phyloP scores from a whole-genome alignment of 441 rosid species.

The Dalechampia spathulata region DNA sequence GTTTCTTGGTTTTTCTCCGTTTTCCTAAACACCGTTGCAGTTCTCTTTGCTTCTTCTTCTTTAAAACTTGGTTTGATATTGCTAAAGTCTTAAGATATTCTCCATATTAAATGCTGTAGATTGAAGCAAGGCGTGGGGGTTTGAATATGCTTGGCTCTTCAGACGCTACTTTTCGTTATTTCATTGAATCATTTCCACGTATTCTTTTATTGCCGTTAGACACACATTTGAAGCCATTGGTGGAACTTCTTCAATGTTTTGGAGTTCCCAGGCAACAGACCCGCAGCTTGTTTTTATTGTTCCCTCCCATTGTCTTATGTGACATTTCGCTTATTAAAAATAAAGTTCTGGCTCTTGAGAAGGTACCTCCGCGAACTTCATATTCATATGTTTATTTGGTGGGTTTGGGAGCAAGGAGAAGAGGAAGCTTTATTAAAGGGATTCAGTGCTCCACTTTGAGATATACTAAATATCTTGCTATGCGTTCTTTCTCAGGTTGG shows the following conservation, averaged over 20 bases:
- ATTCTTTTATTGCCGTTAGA: constrained; percentile 58
- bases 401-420: not conserved
- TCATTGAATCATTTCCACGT: constrained; percentile 81
- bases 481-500: constrained; percentile 35
- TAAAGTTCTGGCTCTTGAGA: constrained; percentile 36
- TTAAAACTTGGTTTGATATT: too few species aligned
- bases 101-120: constrained; percentile 30
- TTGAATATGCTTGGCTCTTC: constrained; percentile 51
- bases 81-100: constrained; percentile 5
- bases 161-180: constrained; percentile 49
- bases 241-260: constrained; percentile 42
- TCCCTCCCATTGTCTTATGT: constrained; percentile 54
- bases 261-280: constrained; percentile 41
- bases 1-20: not conserved
- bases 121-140: constrained; percentile 95
- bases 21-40: not conserved
- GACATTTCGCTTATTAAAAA: constrained; percentile 32
- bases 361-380: constrained; percentile 38
- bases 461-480: constrained; percentile 12
- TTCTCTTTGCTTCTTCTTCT: not conserved
- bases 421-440: too few species aligned
- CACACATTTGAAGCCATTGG: constrained; percentile 48
- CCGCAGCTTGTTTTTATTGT: constrained; percentile 52
- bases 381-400: not conserved
- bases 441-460: too few species aligned